phyloP scores from a whole-genome alignment of 768 basidiomycete species.

The Pleurotus giganteus region DNA sequence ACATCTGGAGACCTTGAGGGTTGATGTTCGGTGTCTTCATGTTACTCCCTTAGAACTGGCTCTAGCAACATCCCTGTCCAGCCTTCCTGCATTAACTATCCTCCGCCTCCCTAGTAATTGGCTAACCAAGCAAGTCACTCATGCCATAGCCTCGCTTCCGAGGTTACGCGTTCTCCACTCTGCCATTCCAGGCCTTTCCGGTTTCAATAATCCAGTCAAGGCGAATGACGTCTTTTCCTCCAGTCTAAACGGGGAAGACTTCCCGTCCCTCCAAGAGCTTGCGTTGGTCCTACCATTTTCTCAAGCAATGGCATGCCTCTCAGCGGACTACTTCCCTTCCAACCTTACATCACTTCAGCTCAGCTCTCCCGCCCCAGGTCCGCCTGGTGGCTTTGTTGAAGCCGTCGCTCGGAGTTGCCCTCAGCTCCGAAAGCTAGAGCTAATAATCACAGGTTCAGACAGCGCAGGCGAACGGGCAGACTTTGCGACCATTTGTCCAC shows the following conservation, averaged over 20 bases:
- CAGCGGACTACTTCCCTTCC: background rate
- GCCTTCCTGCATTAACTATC: background rate
- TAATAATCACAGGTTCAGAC: background rate
- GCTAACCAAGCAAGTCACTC: background rate
- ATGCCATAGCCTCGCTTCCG: too few relatives aligned
- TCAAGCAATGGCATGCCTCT: background rate
- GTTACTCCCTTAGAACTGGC: background rate
- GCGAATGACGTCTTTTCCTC: background rate
- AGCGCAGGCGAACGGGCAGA: background rate
- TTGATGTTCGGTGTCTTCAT: background rate
- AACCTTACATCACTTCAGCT: background rate
- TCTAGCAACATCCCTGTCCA: background rate
- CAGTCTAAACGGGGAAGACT: background rate
- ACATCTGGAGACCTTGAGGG: background rate
- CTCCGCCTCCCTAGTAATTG: background rate
- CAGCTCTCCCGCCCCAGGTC: background rate
- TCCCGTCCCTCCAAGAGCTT: background rate
- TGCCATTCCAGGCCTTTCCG: background rate
- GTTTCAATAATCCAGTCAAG: background rate
- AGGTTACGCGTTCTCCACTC: too few relatives aligned
- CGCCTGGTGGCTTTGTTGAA: background rate
- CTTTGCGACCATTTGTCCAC: background rate
- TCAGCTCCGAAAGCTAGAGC: background rate
- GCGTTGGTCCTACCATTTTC: background rate
- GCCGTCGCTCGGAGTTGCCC: background rate